Percentiles rank a stretch among this genome's conserved stretches.
Conservation (phyloP, 192 early-diverging fungal species). For the Pilobolus umbonatus region DNA sequence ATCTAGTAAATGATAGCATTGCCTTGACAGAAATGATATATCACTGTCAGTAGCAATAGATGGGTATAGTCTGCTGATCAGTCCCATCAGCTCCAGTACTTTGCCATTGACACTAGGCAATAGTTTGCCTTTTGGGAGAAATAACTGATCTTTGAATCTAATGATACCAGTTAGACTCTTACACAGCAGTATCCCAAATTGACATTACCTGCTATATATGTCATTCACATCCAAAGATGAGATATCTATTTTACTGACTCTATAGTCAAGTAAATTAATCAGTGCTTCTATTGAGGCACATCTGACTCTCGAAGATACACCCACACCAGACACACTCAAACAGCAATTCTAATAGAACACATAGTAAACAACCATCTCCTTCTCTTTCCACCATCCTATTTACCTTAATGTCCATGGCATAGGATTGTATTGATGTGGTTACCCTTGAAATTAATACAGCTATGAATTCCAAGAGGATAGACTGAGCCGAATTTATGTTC, state of each 20-base stretch:
- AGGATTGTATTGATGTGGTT: constrained; percentile 26
- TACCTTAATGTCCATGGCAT: constrained; percentile 39
- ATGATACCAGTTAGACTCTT: not conserved
- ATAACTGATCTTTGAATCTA: constrained; percentile 3
- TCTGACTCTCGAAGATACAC: not conserved
- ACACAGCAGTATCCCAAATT: not conserved
- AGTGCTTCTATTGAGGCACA: constrained; percentile 15
- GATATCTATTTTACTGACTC: constrained; percentile 18
- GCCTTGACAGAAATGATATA: constrained; percentile 6
- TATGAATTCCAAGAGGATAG: constrained; percentile 42
- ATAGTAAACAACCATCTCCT: constrained; percentile 6
- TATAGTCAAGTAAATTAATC: constrained; percentile 2
- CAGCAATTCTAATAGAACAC: constrained; percentile 3
- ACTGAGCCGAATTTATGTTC: constrained; percentile 21
- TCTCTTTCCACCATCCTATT: constrained; percentile 11
- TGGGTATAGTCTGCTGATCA: constrained; percentile 36
- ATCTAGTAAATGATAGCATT: constrained; percentile 21
- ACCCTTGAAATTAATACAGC: constrained; percentile 36
- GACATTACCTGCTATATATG: constrained; percentile 10
- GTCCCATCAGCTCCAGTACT: constrained; percentile 39
- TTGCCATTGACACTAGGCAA: constrained; percentile 33
- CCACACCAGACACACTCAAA: not conserved
- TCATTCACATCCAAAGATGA: constrained; percentile 14
- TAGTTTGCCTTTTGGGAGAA: not conserved
- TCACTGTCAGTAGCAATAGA: constrained; percentile 1